Evolutionary conservation across 495 filamentous ascomycete species (phyloP), one percentile per base, ranked within the genome.

Genomic region (Tuber brumale): DNA sequence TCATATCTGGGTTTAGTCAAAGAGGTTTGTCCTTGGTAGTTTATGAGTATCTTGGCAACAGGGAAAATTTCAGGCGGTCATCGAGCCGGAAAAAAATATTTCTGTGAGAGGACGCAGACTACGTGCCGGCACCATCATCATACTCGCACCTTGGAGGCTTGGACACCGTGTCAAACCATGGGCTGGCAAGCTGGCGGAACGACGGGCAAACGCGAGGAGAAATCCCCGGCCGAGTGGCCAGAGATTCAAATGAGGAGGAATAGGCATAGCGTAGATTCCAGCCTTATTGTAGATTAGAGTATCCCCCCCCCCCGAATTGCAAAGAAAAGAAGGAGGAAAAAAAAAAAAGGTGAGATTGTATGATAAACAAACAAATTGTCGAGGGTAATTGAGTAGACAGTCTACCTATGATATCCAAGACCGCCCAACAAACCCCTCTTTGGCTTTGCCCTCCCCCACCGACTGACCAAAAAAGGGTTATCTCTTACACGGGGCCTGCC

Each of bases 311-410:
- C 23, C 23, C 51, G 51, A 35, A 66, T 66, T 14, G 12, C 27
- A 78, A 43, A 19, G 44, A 73, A 75, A 76, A 79, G 69, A 75
- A 72, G 71, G 75, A 72, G 69, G 76, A 76, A 80, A 66, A 76
- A 73, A 74, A 76, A 74, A 72, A 77, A 72, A 77, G 42, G 79
- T 74, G 6, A 42, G 41, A 42, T 42, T 42, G 41, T 7, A 42
- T 42, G 41, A 42, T 42, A 42, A 42, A 42, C 23, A 73, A 72
- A 69, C 46, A 66, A 57, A 39, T 19, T 69, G 46, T 45, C 41
- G 80, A 42, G 51, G 0, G 41, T 42, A 42, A 9, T 42, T 5
- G 41, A 42, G 41, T 8, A 37, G 37, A 37, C 3, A 37, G 1
- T 3, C 3, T 0, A 1, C 37, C 46, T 44, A 46, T 5, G 12